These are phyloP conservation scores for Eleusine indica DNA, from an alignment of 176 grass and related monocot species.

Conservation along the genomic window DNA sequence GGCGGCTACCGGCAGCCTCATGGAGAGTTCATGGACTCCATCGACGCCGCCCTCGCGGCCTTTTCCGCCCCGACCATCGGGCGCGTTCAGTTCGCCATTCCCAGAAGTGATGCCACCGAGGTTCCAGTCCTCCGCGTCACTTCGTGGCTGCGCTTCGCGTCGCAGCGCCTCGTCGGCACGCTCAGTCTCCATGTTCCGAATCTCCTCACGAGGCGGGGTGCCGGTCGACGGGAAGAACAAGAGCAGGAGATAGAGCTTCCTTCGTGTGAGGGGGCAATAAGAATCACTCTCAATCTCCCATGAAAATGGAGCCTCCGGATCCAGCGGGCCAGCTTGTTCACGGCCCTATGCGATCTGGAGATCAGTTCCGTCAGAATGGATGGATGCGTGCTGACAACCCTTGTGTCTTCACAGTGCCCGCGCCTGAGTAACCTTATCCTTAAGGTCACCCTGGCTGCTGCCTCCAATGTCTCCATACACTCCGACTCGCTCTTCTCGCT, in stretches of 20 bases:
- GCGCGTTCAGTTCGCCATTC: too few species aligned
- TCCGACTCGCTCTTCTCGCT: not conserved
- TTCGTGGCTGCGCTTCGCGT: not conserved
- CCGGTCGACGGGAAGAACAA: too few species aligned
- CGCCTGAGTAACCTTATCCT: not conserved
- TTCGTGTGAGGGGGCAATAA: not conserved
- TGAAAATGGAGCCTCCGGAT: not conserved
- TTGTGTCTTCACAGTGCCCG: not conserved
- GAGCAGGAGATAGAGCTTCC: not conserved
- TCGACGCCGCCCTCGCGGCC: not conserved
- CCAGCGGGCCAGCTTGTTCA: not conserved
- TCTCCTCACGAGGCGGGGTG: too few species aligned
- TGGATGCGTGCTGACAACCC: not conserved
- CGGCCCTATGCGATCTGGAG: not conserved
- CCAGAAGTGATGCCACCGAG: not conserved
- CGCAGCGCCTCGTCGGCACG: not conserved
- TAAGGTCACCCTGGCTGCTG: not conserved
- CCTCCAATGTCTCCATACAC: not conserved
- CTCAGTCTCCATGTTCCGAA: not conserved
- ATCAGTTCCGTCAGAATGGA: not conserved
- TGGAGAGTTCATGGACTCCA: not conserved
- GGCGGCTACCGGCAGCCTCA: not conserved
- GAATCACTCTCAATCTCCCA: not conserved
- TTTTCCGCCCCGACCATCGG: not conserved
- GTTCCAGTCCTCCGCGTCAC: not conserved